Percentiles rank a stretch among this genome's conserved stretches.
Conservation (phyloP, 2,329 filamentous ascomycete species). For the Aspergillus fijiensis region DNA sequence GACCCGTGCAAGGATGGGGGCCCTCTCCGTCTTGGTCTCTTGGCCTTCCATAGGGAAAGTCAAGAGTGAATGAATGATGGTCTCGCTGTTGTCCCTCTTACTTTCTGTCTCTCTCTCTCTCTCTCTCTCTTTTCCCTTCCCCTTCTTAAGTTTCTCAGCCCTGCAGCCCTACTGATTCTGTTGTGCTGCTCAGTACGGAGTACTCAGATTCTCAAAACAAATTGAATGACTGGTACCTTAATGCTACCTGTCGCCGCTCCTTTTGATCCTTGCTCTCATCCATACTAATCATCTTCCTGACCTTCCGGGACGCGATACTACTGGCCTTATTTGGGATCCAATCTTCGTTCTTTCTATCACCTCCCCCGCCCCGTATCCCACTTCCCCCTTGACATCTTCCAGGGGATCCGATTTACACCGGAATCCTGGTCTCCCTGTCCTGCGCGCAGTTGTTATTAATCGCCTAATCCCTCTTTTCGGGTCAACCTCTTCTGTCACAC, state of each 20-base stretch:
- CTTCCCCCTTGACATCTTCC: neutral
- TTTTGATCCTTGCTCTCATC: neutral
- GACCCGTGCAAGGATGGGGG: neutral
- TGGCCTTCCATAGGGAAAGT: neutral
- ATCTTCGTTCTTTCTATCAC: neutral
- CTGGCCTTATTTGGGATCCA: neutral
- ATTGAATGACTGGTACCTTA: neutral
- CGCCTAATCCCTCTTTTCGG: neutral
- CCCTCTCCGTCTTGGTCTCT: neutral
- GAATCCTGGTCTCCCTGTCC: neutral
- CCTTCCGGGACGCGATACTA: neutral
- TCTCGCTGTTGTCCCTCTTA: neutral
- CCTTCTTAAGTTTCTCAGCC: slow-evolving; percentile 21
- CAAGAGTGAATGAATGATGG: neutral
- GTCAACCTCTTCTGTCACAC: neutral
- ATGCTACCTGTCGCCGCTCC: neutral
- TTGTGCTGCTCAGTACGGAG: neutral
- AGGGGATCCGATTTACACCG: neutral
- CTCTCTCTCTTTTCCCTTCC: neutral
- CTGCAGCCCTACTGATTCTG: slow-evolving; percentile 23
- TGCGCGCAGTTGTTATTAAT: neutral
- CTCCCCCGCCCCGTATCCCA: neutral
- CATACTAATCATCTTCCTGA: neutral
- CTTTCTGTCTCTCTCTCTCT: neutral
- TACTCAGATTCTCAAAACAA: neutral